phyloP scores from a whole-genome alignment of 148 eudicot species.

The Chenopodium formosanum region DNA sequence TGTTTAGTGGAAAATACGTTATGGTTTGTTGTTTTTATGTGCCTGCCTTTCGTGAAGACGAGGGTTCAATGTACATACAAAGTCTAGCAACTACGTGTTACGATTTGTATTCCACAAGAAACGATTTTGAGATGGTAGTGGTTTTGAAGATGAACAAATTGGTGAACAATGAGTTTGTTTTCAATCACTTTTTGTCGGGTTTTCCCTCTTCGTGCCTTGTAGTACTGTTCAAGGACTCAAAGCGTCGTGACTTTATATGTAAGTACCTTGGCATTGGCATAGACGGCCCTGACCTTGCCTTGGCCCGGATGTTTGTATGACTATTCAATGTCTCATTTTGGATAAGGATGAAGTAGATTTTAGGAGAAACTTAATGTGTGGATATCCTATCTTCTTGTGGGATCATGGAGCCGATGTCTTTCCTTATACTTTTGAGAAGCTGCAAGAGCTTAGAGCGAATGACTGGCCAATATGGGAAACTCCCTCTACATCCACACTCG shows the following conservation, averaged over 20 bases:
- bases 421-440: background rate
- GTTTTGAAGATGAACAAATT: too few species aligned
- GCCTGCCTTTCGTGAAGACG: background rate
- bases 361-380: background rate
- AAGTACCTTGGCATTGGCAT: background rate
- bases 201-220: too few species aligned
- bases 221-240: too few species aligned
- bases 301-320: too few species aligned
- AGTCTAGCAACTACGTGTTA: background rate
- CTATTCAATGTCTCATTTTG: background rate
- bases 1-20: background rate
- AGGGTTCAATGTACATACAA: background rate
- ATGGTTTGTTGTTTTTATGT: background rate
- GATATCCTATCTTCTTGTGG: background rate
- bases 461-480: background rate
- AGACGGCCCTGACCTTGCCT: too few species aligned
- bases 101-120: background rate
- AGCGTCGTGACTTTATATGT: too few species aligned
- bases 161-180: too few species aligned
- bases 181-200: too few species aligned
- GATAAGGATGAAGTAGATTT: background rate
- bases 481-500: background rate
- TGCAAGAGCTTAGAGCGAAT: background rate
- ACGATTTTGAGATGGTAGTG: too few species aligned
- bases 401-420: background rate